A percentile compares a stretch with the other conserved stretches of the same genome.
phyloP scores from a whole-genome alignment of 139 green algal genomes.

The Chlorella sp. region DNA sequence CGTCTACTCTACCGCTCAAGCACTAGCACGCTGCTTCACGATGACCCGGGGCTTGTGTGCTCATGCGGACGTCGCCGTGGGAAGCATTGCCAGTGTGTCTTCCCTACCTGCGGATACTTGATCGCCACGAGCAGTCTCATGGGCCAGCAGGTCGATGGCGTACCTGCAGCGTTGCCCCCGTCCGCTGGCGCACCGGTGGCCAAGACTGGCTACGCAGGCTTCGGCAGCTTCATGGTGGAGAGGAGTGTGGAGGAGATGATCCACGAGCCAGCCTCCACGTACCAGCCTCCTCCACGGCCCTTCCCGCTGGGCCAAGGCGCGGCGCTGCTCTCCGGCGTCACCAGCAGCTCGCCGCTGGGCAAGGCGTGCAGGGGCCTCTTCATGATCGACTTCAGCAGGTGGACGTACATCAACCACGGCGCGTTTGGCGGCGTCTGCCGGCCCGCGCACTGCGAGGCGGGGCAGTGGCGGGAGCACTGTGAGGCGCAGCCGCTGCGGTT shows the following conservation, averaged over 20 bases:
- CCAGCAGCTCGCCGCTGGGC: constrained; percentile 20
- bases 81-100: too few relatives aligned
- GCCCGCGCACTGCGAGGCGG: constrained; percentile 30
- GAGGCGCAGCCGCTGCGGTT: constrained; percentile 58
- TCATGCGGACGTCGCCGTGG: too few relatives aligned
- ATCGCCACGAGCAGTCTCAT: too few relatives aligned
- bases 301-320: constrained; percentile 6
- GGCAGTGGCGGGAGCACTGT: constrained; percentile 49
- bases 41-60: too few relatives aligned
- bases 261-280: constrained; percentile 6
- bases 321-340: not conserved
- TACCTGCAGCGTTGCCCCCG: too few relatives aligned
- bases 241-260: constrained; percentile 44
- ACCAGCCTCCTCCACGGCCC: constrained; percentile 7
- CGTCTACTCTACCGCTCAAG: too few relatives aligned
- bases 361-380: constrained; percentile 31
- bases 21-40: too few relatives aligned
- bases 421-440: constrained; percentile 51
- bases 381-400: constrained; percentile 49
- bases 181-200: too few relatives aligned
- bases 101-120: too few relatives aligned
- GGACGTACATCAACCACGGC: constrained; percentile 52
- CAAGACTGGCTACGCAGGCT: constrained; percentile 44
- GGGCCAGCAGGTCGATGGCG: too few relatives aligned
- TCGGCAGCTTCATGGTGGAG: constrained; percentile 47